Evolutionary conservation across 2,329 filamentous ascomycete genomes (phyloP).

Genomic region (Penicillium vulpinum): DNA sequence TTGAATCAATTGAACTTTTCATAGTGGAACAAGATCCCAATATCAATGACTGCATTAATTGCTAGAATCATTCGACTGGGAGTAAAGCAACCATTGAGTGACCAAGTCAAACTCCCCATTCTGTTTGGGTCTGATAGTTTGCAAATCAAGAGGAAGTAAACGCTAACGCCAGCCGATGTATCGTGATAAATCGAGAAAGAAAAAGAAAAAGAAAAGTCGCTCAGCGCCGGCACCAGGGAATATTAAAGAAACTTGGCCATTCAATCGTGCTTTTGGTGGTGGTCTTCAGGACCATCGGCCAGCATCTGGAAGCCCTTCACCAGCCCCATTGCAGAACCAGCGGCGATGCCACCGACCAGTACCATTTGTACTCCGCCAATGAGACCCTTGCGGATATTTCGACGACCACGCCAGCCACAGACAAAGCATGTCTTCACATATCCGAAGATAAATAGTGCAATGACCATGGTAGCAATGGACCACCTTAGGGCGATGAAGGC

Average conservation of each 20-base stretch:
- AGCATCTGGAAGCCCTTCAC: slow-evolving; percentile 41
- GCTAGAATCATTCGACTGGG: background rate
- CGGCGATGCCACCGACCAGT: slow-evolving; percentile 41
- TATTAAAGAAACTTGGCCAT: background rate
- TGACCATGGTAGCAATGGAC: slow-evolving; percentile 54
- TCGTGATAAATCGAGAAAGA: background rate
- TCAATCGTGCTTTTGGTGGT: slow-evolving; percentile 11
- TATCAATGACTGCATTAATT: background rate
- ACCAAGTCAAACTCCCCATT: background rate
- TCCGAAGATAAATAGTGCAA: slow-evolving; percentile 54
- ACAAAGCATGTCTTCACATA: slow-evolving; percentile 51
- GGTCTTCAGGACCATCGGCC: slow-evolving; percentile 21
- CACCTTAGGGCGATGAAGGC: slow-evolving; percentile 69
- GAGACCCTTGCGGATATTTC: slow-evolving; percentile 35
- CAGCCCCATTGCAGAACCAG: slow-evolving; percentile 43
- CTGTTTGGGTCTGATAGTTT: background rate
- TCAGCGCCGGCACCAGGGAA: slow-evolving; percentile 1
- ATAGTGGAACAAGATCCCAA: background rate
- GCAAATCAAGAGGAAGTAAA: background rate
- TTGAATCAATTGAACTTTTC: background rate
- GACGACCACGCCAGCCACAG: slow-evolving; percentile 37
- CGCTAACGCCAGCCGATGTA: background rate
- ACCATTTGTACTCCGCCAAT: slow-evolving; percentile 44
- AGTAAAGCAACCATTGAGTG: background rate
- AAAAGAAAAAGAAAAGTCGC: background rate